Percentiles rank a stretch among this genome's conserved stretches.
Evolutionary conservation across 306 rosid species (phyloP).

Genomic region (Inga leiocalycina): DNA sequence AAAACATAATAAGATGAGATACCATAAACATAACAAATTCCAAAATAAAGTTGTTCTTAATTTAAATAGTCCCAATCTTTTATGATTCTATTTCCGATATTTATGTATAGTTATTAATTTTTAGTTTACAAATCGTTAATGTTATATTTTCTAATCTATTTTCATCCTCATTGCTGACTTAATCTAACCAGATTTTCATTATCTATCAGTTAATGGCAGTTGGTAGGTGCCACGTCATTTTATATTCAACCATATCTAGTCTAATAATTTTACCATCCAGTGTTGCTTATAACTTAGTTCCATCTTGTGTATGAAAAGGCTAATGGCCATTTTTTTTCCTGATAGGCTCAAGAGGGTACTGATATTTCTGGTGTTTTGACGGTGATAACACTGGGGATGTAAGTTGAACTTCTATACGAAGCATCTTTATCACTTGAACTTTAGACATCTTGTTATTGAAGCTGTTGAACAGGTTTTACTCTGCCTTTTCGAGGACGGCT

Average conservation of each 20-base stretch:
- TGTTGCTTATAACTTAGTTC: constrained; percentile 26
- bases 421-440: constrained; percentile 8
- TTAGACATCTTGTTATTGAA: constrained; percentile 32
- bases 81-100: neutral
- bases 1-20: neutral
- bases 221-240: too few species aligned
- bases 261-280: constrained; percentile 11
- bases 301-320: constrained; percentile 21
- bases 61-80: neutral
- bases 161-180: neutral
- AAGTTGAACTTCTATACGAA: constrained; percentile 47
- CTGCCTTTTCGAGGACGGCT: constrained; percentile 85
- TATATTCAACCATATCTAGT: constrained; percentile 1
- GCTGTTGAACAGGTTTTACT: constrained; percentile 73
- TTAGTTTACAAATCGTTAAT: neutral
- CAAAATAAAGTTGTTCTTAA: neutral
- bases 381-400: constrained; percentile 92
- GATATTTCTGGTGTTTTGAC: constrained; percentile 85
- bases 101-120: neutral
- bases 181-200: too few species aligned
- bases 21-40: neutral
- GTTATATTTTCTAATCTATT: neutral
- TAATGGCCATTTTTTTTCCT: constrained; percentile 33
- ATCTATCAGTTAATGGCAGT: too few species aligned
- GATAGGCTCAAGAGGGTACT: constrained; percentile 82